A percentile compares a stretch with the other conserved stretches of the same genome.
phyloP scores from a whole-genome alignment of 1,284 basidiomycete species.

The Sanghuangporus sanghuang region DNA sequence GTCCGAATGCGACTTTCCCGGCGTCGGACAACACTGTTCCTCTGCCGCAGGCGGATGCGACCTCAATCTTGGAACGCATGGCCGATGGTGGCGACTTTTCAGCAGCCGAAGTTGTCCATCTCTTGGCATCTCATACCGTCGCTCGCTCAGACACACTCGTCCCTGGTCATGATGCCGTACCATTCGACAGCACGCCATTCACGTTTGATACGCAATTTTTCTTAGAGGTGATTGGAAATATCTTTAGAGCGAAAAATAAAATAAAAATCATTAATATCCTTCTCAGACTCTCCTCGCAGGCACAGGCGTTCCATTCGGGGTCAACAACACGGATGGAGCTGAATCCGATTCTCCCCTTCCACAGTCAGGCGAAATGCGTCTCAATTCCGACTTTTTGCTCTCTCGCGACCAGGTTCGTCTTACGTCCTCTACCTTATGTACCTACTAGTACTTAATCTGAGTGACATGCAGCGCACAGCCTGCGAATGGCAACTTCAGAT shows the following conservation, averaged over 20 bases:
- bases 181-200: constrained; percentile 22
- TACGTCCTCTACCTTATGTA: neutral
- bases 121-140: constrained; percentile 22
- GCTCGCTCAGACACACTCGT: constrained; percentile 21
- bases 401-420: constrained; percentile 16
- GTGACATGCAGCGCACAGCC: constrained; percentile 14
- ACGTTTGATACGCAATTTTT: constrained; percentile 22
- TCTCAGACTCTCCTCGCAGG: constrained; percentile 13
- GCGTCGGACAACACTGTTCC: constrained; percentile 26
- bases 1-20: constrained; percentile 22
- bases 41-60: constrained; percentile 25
- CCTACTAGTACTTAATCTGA: neutral
- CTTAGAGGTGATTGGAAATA: constrained; percentile 14
- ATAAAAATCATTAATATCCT: too few species aligned
- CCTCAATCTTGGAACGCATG: constrained; percentile 25
- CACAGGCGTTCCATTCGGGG: constrained; percentile 14
- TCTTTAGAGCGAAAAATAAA: too few species aligned
- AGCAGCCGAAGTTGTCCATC: constrained; percentile 27
- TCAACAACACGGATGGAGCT: constrained; percentile 13
- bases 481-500: constrained; percentile 19
- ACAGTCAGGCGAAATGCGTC: constrained; percentile 19
- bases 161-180: constrained; percentile 13
- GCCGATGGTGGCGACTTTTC: constrained; percentile 24
- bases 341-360: constrained; percentile 14
- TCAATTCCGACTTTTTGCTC: constrained; percentile 20